phyloP scores from a whole-genome alignment of 345 rosid genomes.

The Melaleuca alternifolia region DNA sequence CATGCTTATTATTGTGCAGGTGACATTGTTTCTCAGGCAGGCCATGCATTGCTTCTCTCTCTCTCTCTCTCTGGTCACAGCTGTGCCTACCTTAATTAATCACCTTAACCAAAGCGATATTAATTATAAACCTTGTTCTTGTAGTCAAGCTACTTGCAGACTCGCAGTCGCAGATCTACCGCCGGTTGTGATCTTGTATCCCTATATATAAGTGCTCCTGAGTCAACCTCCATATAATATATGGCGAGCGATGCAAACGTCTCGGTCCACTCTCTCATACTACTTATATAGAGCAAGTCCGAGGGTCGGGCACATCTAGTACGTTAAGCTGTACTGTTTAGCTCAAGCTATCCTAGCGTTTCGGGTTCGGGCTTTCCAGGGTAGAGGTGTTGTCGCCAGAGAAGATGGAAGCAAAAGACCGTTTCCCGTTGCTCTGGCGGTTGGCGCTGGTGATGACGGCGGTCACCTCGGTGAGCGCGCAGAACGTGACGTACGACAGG shows the following conservation, averaged over 20 bases:
- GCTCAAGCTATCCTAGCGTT: neutral
- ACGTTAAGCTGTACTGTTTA: neutral
- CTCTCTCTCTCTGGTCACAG: neutral
- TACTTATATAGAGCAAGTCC: neutral
- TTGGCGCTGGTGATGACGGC: neutral
- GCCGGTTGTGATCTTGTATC: neutral
- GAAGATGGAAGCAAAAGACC: neutral
- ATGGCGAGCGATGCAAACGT: neutral
- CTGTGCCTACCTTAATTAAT: neutral
- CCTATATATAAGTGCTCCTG: neutral
- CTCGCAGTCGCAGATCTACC: neutral
- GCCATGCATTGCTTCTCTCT: neutral
- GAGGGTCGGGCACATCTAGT: neutral
- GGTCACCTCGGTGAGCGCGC: neutral
- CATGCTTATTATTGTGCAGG: neutral
- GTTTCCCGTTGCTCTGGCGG: neutral
- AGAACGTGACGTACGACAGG: slow-evolving; percentile 21
- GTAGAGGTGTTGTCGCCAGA: neutral
- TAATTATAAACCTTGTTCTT: neutral
- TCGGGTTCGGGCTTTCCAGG: neutral
- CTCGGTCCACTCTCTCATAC: neutral
- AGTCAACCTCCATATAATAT: neutral
- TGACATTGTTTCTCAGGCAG: too few species aligned
- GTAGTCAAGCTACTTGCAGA: neutral
- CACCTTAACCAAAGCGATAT: neutral